Base-by-base conservation (phyloP, 23 red algal species). In the Agarophyton chilense region DNA sequence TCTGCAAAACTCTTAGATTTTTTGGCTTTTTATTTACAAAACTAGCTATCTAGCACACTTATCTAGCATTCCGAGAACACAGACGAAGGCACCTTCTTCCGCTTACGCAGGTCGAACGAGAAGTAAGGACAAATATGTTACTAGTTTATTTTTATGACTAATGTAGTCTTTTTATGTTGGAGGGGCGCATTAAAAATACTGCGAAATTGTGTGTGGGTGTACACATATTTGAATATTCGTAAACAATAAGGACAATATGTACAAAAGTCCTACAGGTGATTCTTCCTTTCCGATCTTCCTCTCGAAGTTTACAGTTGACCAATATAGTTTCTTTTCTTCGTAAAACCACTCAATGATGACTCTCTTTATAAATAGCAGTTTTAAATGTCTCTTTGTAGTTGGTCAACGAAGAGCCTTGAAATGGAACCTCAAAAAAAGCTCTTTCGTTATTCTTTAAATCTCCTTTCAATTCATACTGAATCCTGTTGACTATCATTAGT, bases 321-420 rank as follows among this genome's bases (percentile, higher is more conserved):
- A 74, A n/a, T 74, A 74, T 8, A 74, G 28, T 24, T 74, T 74
- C 68, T 33, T 10, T 74, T 74, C 68, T 39, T 74, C 34, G 42
- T 33, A 74, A 22, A 74, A 6, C 68, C 68, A 74, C 34, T 74
- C 68, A 7, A 39, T 24, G 5, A 24, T 74, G 14, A 74, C 21
- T 5, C 6, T 6, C 68, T 10, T 5, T 36, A 7, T 7, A 74
- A 4, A 74, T 74, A 47, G 36, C 21, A 7, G 6, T 47, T 7
- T 74, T 74, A 39, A 74, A 74, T 19, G 68, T 24, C 5, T n/a
- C n/a, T n/a, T n/a, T n/a, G n/a, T n/a, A n/a, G 25, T 13, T 10
- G 25, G 7, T 22, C 28, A 29, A 13, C 68, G 68, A 24, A 10
- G 22, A 74, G 22, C 22, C 68, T 38, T 74, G 68, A 74, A 74